Evolutionary conservation across 441 rosid genomes (phyloP).

Genomic region (Melastoma candidum): DNA sequence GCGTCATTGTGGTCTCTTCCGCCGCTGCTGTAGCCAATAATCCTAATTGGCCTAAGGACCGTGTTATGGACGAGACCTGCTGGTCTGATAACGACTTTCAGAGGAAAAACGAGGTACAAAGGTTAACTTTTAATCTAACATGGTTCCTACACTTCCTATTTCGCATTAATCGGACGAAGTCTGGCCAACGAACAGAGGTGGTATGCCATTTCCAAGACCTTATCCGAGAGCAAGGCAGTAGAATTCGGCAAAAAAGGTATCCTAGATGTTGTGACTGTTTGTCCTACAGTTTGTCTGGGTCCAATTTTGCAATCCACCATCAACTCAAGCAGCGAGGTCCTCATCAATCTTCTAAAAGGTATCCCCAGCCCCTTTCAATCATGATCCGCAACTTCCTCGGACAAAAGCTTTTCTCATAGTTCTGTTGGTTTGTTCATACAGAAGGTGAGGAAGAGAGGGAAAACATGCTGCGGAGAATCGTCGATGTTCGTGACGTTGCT

Average conservation of each 20-base stretch:
- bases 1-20: conserved; percentile 22
- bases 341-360: conserved; percentile 46
- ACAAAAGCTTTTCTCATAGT: conserved; percentile 1
- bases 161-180: not conserved
- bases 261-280: conserved; percentile 39
- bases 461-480: conserved; percentile 27
- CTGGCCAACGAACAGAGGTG: conserved; percentile 32
- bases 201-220: conserved; percentile 49
- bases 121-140: not conserved
- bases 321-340: conserved; percentile 44
- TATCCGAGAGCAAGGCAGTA: conserved; percentile 53
- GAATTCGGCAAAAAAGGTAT: conserved; percentile 41
- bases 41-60: conserved; percentile 46
- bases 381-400: not conserved
- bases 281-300: conserved; percentile 42
- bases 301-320: conserved; percentile 44
- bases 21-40: conserved; percentile 38
- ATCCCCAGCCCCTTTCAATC: not conserved
- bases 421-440: conserved; percentile 12
- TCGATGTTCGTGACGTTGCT: conserved; percentile 77
- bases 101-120: conserved; percentile 34
- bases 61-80: conserved; percentile 45
- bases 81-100: conserved; percentile 72
- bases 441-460: conserved; percentile 42
- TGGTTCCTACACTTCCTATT: not conserved